Conservation (phyloP, 2,329 filamentous ascomycete species). For the Madurella fahalii region DNA sequence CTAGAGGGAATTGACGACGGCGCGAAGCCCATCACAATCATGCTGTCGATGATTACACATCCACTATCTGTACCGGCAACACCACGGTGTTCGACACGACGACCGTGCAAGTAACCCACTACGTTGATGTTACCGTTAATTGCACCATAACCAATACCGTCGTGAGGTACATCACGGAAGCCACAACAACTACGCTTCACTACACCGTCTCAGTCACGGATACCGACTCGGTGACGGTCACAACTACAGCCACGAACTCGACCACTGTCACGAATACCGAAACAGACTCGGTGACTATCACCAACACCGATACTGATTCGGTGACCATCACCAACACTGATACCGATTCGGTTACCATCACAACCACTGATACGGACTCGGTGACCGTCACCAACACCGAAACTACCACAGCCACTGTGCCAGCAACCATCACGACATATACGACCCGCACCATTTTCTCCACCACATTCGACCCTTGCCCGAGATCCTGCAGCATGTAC, state of each 20-base stretch:
- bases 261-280: conserved; percentile 17
- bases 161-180: conserved; percentile 15
- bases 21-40: neutral
- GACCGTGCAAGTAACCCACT: conserved; percentile 9
- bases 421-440: conserved; percentile 21
- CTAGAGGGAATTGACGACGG: neutral
- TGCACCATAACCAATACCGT: conserved; percentile 14
- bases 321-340: conserved; percentile 8
- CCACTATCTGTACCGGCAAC: neutral
- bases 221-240: conserved; percentile 12
- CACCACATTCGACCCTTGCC: conserved; percentile 28
- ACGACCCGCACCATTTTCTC: conserved; percentile 26
- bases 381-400: conserved; percentile 10
- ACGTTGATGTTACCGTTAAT: conserved; percentile 18
- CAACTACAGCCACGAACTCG: conserved; percentile 17
- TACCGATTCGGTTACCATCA: neutral
- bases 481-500: conserved; percentile 33
- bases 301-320: conserved; percentile 10
- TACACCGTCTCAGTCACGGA: conserved; percentile 16
- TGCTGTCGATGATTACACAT: neutral
- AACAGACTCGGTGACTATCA: conserved; percentile 15
- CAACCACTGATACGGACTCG: neutral
- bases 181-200: conserved; percentile 19
- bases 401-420: conserved; percentile 15
- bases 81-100: conserved; percentile 20